Conservation (phyloP, 2,329 filamentous ascomycete genomes). For the Pseudogymnoascus sp. region DNA sequence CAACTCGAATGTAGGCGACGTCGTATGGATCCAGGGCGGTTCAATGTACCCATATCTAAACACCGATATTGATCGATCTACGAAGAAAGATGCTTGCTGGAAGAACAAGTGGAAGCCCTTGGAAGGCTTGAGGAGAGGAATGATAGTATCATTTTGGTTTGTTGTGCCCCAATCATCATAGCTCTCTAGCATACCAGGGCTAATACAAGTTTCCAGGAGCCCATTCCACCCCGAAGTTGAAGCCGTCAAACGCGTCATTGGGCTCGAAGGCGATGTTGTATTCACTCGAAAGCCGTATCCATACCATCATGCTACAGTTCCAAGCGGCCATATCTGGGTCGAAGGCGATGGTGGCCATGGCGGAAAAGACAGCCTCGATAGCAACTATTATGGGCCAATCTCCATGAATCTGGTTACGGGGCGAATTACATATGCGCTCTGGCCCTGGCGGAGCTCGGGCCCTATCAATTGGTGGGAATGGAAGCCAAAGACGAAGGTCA, state of each 20-base stretch:
- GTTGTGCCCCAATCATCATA: slow-evolving; percentile 17
- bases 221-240: slow-evolving; percentile 62
- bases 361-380: slow-evolving; percentile 66
- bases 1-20: slow-evolving; percentile 52
- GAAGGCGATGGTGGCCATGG: slow-evolving; percentile 71
- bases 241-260: slow-evolving; percentile 78
- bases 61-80: slow-evolving; percentile 52
- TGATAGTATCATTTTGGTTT: slow-evolving; percentile 66
- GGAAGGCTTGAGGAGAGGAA: slow-evolving; percentile 57
- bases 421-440: slow-evolving; percentile 64
- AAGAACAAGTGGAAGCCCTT: slow-evolving; percentile 53
- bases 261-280: slow-evolving; percentile 71
- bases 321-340: slow-evolving; percentile 85
- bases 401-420: slow-evolving; percentile 69
- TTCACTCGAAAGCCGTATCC: slow-evolving; percentile 56
- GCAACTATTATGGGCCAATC: slow-evolving; percentile 84
- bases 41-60: slow-evolving; percentile 79
- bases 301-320: slow-evolving; percentile 53
- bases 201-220: slow-evolving; percentile 42
- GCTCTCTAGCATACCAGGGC: not conserved
- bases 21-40: slow-evolving; percentile 50
- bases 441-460: slow-evolving; percentile 56
- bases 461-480: slow-evolving; percentile 50
- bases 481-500: slow-evolving; percentile 34
- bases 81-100: slow-evolving; percentile 48